Evolutionary conservation across 2,329 filamentous ascomycete species (phyloP), one percentile per base, ranked within the genome.

Genomic region (Thielaviopsis ethacetica): DNA sequence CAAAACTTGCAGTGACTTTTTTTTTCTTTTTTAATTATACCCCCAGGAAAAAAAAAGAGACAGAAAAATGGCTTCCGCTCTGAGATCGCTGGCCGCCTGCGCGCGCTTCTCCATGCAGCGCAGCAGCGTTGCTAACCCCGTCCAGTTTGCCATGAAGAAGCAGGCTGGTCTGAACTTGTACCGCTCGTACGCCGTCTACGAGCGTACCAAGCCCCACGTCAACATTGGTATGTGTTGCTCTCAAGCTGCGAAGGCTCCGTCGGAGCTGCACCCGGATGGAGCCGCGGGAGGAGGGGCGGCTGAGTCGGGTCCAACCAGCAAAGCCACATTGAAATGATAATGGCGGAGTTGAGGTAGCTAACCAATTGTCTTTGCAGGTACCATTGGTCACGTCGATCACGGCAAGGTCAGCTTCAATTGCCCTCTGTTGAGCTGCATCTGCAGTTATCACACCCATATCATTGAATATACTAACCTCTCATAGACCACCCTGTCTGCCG

Each of bases 311-410:
- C 15, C 38, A 34, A 9, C 10, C 10, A 34, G 6, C 15, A 44
- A n/a, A 44, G 13, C 10, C 21, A 19, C 19, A 27, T 27, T 30
- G 19, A 44, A 24, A 49, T 21, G 22, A n/a, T 56, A 51, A 10
- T n/a, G 55, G 55, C 26, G 27, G 55, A 49, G n/a, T n/a, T 10
- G 50, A 30, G 21, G 49, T 24, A 21, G 53, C 63, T 67, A 60
- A 67, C 61, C 38, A 38, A 65, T n/a, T 3, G 53, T 57, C 10
- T 51, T 22, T 57, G 26, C 54, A 91, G 86, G 86, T 72, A 98
- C 93, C 67, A 98, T 98, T 76, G 93, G 93, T 67, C 93, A 98
- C 79, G 93, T 98, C 75, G 93, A 98, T 82, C 91, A 98, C 77
- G 91, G 91, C 78, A 98, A 98, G 87, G 91, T 95, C 76, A 64